Percentiles rank a stretch among this genome's conserved stretches.
Conservation (phyloP, 2,329 filamentous ascomycete species). For the Pseudonectria buxi region DNA sequence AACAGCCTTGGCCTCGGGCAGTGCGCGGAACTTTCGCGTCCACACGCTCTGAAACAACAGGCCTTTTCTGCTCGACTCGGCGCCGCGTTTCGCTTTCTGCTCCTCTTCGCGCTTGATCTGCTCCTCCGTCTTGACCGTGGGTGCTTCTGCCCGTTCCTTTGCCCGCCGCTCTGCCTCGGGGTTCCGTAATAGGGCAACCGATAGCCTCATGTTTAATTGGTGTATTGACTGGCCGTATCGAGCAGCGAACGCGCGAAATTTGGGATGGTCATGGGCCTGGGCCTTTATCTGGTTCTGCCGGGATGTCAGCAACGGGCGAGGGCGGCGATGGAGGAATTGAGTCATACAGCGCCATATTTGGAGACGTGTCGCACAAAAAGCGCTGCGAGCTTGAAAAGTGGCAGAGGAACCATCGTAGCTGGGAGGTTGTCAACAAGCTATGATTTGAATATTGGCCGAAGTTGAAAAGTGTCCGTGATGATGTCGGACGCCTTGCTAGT, state of each 20-base stretch:
- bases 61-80: slow-evolving; percentile 21
- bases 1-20: slow-evolving; percentile 60
- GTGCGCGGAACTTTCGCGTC: slow-evolving; percentile 53
- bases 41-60: slow-evolving; percentile 46
- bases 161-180: slow-evolving; percentile 50
- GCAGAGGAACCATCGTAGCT: slow-evolving; percentile 53
- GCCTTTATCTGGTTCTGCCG: slow-evolving; percentile 57
- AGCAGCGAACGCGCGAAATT: slow-evolving; percentile 54
- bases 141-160: slow-evolving; percentile 55
- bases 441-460: too few species aligned
- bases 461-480: too few species aligned
- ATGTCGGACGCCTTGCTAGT: too few species aligned
- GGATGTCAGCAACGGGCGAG: slow-evolving; percentile 8
- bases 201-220: slow-evolving; percentile 60
- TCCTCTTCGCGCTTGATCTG: slow-evolving; percentile 49
- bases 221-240: slow-evolving; percentile 58
- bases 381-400: slow-evolving; percentile 60
- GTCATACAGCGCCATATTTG: slow-evolving; percentile 61
- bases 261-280: slow-evolving; percentile 57
- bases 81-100: slow-evolving; percentile 31
- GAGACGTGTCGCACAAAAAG: slow-evolving; percentile 60
- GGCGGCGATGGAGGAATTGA: neutral
- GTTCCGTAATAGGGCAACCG: slow-evolving; percentile 53
- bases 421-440: too few species aligned
- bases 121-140: slow-evolving; percentile 59